phyloP scores from a whole-genome alignment of 108 stramenopile genomes.

The Nitzschia sp. region DNA sequence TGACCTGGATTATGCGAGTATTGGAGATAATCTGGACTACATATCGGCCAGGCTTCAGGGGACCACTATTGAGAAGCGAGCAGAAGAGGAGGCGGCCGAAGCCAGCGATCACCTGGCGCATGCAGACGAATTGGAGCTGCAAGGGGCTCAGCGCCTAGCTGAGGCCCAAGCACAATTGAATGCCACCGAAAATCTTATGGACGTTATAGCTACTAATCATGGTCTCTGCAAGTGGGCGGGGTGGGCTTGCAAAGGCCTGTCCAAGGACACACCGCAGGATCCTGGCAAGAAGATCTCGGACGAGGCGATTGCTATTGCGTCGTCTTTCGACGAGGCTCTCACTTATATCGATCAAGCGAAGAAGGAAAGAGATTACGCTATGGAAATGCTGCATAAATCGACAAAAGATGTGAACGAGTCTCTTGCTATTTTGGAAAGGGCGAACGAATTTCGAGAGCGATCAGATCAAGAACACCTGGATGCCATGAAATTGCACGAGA shows the following conservation, averaged over 20 bases:
- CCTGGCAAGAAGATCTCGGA: neutral
- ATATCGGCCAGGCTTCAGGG: neutral
- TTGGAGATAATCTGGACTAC: neutral
- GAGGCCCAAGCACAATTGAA: conserved; percentile 2
- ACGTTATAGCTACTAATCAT: neutral
- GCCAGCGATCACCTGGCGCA: neutral
- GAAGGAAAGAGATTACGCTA: conserved; percentile 15
- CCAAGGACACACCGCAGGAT: neutral
- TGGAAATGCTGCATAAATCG: conserved; percentile 8
- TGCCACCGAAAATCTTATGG: neutral
- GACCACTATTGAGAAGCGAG: neutral
- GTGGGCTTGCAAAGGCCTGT: conserved; percentile 1
- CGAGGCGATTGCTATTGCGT: neutral
- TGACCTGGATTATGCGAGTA: conserved; percentile 10
- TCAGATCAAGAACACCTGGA: conserved; percentile 2
- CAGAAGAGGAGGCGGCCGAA: conserved; percentile 2
- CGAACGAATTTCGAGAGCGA: neutral
- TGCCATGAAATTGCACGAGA: neutral
- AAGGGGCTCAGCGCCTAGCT: neutral
- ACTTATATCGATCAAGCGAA: neutral
- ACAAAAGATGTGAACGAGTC: conserved; percentile 27
- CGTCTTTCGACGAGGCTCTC: neutral
- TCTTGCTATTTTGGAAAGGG: conserved; percentile 12
- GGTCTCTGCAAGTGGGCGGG: conserved; percentile 3
- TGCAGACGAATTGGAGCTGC: neutral